Evolutionary conservation across 2,329 filamentous ascomycete species (phyloP), one percentile per base, ranked within the genome.

Genomic region (Simplicillium sp.): DNA sequence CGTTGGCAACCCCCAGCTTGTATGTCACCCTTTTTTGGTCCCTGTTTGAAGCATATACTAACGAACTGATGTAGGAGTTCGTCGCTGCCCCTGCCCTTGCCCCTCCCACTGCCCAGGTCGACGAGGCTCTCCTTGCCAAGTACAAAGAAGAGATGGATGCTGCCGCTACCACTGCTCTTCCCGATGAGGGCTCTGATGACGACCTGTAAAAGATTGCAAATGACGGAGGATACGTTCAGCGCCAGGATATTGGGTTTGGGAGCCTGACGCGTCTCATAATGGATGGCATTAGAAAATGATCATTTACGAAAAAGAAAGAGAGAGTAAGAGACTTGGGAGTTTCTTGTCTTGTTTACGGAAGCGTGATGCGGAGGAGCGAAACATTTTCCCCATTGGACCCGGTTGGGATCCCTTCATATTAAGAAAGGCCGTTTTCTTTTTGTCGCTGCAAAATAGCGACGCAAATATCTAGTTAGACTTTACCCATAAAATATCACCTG

Each of bases 31-130:
- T 31, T 7, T 20, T 9, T 16, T 9, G 29, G n/a, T 37, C 32
- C 14, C 18, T 12, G 28, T 18, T 29, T 16, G 7, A 25, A 37
- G 13, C 11, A 32, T 29, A n/a, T 20, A 4, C 20, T 25, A 25
- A 25, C 20, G 5, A 25, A 25, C 6, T 9, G 29, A 14, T 40
- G 17, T 51, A 95, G 87, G 90, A 97, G 67, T 97, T 98, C 61
- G 90, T 97, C 57, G 92, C 92, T 57, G 89, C 87, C 48, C 86
- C 87, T 49, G 92, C 92, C 55, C 83, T 98, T 55, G 92, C 90
- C 52, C 92, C 92, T 55, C 89, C 92, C 47, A 90, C 92, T 64
- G 87, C 90, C 55, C 71, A 82, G 62, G 87, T 98, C 67, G 87
- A 97, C 70, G 77, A 84, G 68, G 76, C 73, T 42, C 82, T 94